phyloP scores from a whole-genome alignment of 1,284 basidiomycete species.

The Ustilago bromivora region DNA sequence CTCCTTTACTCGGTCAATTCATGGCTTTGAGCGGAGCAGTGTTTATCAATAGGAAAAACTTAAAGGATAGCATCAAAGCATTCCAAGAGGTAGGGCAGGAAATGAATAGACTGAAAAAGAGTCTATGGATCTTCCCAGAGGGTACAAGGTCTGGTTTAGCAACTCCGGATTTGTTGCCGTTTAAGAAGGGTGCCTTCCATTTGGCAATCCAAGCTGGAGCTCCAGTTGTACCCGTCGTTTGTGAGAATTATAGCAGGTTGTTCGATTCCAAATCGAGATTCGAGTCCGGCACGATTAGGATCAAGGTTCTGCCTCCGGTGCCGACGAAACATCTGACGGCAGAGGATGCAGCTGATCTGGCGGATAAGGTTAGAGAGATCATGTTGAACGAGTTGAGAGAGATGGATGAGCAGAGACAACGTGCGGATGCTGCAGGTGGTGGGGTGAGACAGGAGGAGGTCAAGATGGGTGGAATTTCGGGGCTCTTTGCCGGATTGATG shows the following conservation, averaged over 20 bases:
- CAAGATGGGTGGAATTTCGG: conserved; percentile 37
- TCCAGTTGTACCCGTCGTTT: conserved; percentile 85
- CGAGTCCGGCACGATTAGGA: conserved; percentile 69
- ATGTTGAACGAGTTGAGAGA: conserved; percentile 52
- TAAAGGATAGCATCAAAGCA: conserved; percentile 79
- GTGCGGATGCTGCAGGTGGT: conserved; percentile 9
- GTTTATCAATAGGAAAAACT: conserved; percentile 90
- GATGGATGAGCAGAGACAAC: conserved; percentile 53
- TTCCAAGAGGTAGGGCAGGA: conserved; percentile 82
- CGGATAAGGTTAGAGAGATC: conserved; percentile 73
- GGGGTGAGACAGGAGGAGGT: conserved; percentile 19
- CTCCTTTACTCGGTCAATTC: conserved; percentile 89
- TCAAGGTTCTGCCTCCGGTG: conserved; percentile 81
- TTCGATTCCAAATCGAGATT: conserved; percentile 82
- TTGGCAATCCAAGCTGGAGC: conserved; percentile 86
- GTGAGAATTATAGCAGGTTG: conserved; percentile 90
- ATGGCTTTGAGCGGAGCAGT: conserved; percentile 90
- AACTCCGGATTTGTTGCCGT: conserved; percentile 74
- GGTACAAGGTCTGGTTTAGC: conserved; percentile 72
- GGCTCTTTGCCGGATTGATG: conserved; percentile 37
- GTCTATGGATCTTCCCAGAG: conserved; percentile 70
- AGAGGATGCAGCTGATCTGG: conserved; percentile 77
- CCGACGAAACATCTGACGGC: conserved; percentile 78
- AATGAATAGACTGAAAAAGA: conserved; percentile 78
- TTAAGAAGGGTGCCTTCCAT: conserved; percentile 99